Percentiles rank a stretch among this genome's conserved stretches.
Conservation (phyloP, 257 asterid species). For the Nicotiana paniculata region DNA sequence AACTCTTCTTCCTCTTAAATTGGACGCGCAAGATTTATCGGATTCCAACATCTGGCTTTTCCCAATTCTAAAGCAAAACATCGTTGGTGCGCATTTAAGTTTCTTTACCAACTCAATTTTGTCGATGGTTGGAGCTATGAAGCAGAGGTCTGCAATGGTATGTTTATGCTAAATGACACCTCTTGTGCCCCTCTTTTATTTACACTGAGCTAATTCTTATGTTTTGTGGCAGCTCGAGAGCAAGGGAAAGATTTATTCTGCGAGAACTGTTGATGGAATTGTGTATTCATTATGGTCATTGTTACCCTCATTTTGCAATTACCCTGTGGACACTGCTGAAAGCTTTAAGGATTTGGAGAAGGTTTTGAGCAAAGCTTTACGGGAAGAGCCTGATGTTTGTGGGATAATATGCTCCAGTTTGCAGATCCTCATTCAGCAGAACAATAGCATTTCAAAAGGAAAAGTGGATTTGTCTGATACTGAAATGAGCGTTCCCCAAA, state of each 20-base stretch:
- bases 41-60: slow-evolving; percentile 90
- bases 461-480: slow-evolving; percentile 24
- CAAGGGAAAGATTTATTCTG: slow-evolving; percentile 56
- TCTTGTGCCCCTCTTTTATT: background rate
- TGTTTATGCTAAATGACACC: slow-evolving; percentile 4
- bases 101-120: slow-evolving; percentile 59
- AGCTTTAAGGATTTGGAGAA: slow-evolving; percentile 58
- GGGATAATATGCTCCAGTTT: slow-evolving; percentile 81
- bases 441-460: slow-evolving; percentile 53
- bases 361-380: slow-evolving; percentile 54
- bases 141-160: slow-evolving; percentile 63
- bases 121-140: slow-evolving; percentile 53
- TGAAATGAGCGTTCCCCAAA: slow-evolving; percentile 41
- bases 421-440: slow-evolving; percentile 83
- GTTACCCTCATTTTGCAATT: slow-evolving; percentile 90
- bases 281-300: slow-evolving; percentile 93
- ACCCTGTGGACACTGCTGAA: slow-evolving; percentile 76
- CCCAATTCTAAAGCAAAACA: slow-evolving; percentile 80
- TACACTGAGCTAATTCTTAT: background rate
- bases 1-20: slow-evolving; percentile 61
- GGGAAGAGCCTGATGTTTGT: slow-evolving; percentile 54
- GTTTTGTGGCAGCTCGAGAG: slow-evolving; percentile 55
- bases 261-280: slow-evolving; percentile 60
- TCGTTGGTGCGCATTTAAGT: slow-evolving; percentile 57
- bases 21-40: slow-evolving; percentile 55